These are phyloP conservation scores for Gossypioides kirkii DNA, from an alignment of 345 rosid genomes.

Conservation along the genomic window DNA sequence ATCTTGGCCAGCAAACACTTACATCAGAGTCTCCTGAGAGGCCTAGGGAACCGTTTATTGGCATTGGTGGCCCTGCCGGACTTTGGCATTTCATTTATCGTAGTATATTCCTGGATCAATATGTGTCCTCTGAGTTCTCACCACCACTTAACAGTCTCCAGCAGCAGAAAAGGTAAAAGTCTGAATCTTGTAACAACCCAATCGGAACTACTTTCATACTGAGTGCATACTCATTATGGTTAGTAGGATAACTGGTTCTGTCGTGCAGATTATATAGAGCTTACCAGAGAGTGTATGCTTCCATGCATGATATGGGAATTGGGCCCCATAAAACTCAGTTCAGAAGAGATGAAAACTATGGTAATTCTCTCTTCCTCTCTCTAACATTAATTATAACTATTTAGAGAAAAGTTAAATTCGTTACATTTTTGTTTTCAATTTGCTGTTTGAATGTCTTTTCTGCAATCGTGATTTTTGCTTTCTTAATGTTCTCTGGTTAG, in stretches of 20 bases:
- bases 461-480: neutral
- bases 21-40: conserved; percentile 45
- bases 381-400: neutral
- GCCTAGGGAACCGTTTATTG: conserved; percentile 46
- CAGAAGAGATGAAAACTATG: conserved; percentile 86
- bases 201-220: neutral
- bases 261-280: conserved; percentile 85
- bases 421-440: neutral
- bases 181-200: neutral
- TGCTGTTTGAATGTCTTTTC: conserved; percentile 4
- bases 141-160: conserved; percentile 64
- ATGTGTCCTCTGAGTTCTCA: conserved; percentile 85
- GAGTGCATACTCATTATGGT: neutral
- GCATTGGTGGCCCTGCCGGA: conserved; percentile 93
- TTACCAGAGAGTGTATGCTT: conserved; percentile 77
- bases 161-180: conserved; percentile 73
- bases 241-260: conserved; percentile 13
- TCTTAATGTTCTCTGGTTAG: neutral
- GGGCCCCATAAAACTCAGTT: conserved; percentile 96
- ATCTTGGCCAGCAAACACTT: conserved; percentile 37
- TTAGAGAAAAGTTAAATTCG: neutral
- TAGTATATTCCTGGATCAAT: conserved; percentile 93
- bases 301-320: conserved; percentile 81
- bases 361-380: conserved; percentile 30
- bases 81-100: conserved; percentile 98